Evolutionary conservation across 148 eudicot genomes (phyloP).

Genomic region (Cornus suecica): DNA sequence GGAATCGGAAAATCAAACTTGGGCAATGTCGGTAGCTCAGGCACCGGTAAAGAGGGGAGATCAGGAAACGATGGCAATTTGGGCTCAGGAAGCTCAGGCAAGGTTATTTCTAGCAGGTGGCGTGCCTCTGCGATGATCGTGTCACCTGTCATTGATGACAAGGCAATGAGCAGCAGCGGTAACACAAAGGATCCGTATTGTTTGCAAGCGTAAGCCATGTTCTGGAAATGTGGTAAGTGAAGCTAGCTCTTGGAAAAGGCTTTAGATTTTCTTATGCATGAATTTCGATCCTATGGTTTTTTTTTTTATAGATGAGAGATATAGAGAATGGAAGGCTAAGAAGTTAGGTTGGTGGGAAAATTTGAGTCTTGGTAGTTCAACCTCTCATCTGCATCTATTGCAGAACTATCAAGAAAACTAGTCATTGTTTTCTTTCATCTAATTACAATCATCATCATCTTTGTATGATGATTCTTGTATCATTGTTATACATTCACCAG

Average conservation of each 20-base stretch:
- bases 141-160: background rate
- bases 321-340: background rate
- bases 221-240: background rate
- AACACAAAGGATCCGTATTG: constrained; percentile 5
- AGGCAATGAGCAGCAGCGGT: constrained; percentile 6
- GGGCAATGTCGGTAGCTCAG: constrained; percentile 13
- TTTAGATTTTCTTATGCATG: background rate
- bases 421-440: background rate
- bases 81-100: constrained; percentile 19
- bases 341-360: constrained; percentile 9
- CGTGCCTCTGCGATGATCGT: constrained; percentile 10
- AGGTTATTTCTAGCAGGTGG: constrained; percentile 12
- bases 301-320: background rate
- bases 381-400: constrained; percentile 8
- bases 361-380: constrained; percentile 4
- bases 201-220: background rate
- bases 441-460: too few relatives aligned
- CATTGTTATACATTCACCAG: too few relatives aligned
- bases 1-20: constrained; percentile 4
- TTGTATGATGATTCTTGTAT: too few relatives aligned
- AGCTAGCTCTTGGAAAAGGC: background rate
- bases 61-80: background rate
- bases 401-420: background rate
- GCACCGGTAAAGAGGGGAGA: constrained; percentile 5
- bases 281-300: background rate